Evolutionary conservation across 2,329 filamentous ascomycete genomes (phyloP), one percentile per base, ranked within the genome.

Genomic region (Pseudogymnoascus sp.): DNA sequence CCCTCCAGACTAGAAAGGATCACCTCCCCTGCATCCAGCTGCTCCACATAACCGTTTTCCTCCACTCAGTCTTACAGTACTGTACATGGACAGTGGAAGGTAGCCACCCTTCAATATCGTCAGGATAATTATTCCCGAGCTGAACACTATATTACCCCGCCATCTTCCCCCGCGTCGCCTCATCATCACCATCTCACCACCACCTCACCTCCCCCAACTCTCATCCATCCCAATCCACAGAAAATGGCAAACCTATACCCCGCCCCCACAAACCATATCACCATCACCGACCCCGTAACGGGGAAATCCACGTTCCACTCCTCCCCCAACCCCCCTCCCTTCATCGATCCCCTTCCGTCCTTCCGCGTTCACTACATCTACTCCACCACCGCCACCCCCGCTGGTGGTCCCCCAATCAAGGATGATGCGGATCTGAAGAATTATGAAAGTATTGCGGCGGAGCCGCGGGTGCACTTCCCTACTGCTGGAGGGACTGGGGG

Each of bases 161-260:
- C 50, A 56, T 56, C 26, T 3, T n/a, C 13, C 7, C n/a, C 50
- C 26, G 26, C 13, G 10, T 33, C 10, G 13, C 9, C 29, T 11
- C 42, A 46, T 46, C 7, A 15, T 13, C 26, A 19, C 50, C 4
- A 31, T 7, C 46, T 31, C 26, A 56, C 46, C 26, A 56, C 46
- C 46, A 33, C 26, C 26, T 29, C 26, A 29, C 26, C 6, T 6
- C 21, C 21, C 5, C 42, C 11, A 42, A 15, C 42, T 46, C 21
- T 26, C 21, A 46, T 11, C 19, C 42, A 46, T 19, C 5, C 23
- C 31, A 26, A 31, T 26, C 7, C n/a, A 19, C 7, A 26, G 19
- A 50, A 50, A 56, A 56, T 56, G 50, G 50, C 50, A 56, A 19
- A 33, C 50, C n/a, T 56, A 26, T 56, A 56, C 50, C 50, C 50